Evolutionary conservation across 2,329 filamentous ascomycete species (phyloP).

Genomic region (Aspergillus hiratsukae): DNA sequence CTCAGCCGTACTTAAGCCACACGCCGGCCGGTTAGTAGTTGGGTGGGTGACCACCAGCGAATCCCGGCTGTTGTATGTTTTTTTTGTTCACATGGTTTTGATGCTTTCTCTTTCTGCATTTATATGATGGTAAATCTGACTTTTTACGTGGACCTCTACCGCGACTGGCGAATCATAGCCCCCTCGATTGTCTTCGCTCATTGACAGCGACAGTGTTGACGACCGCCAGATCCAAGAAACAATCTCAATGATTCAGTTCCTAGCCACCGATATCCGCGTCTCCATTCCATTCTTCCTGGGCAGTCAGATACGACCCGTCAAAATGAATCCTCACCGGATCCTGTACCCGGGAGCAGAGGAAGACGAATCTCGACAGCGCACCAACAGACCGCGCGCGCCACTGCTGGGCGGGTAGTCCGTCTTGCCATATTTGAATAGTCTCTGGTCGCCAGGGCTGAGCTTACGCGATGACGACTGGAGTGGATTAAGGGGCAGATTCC

Average conservation of each 20-base stretch:
- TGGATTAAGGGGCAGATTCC: conserved; percentile 23
- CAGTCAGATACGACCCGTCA: conserved; percentile 18
- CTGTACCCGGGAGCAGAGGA: conserved; percentile 22
- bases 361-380: conserved; percentile 15
- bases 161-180: conserved; percentile 24
- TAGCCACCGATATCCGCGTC: conserved; percentile 25
- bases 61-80: too few species aligned
- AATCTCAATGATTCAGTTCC: conserved; percentile 6
- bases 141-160: conserved; percentile 22
- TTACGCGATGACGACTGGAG: conserved; percentile 13
- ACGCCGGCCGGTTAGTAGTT: too few species aligned
- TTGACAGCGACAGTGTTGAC: conserved; percentile 5
- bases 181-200: conserved; percentile 21
- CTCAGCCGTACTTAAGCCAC: too few species aligned
- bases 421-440: conserved; percentile 14
- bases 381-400: conserved; percentile 19
- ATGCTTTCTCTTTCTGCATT: too few species aligned
- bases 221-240: conserved; percentile 1
- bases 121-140: too few species aligned
- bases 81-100: too few species aligned
- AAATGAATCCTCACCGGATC: conserved; percentile 17
- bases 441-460: conserved; percentile 15
- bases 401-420: conserved; percentile 26
- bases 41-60: too few species aligned
- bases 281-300: conserved; percentile 26